A percentile compares a stretch with the other conserved stretches of the same genome.
These are phyloP conservation scores for Aspergillus pseudotamarii DNA, from an alignment of 2,329 filamentous ascomycete genomes.

Conservation along the genomic window DNA sequence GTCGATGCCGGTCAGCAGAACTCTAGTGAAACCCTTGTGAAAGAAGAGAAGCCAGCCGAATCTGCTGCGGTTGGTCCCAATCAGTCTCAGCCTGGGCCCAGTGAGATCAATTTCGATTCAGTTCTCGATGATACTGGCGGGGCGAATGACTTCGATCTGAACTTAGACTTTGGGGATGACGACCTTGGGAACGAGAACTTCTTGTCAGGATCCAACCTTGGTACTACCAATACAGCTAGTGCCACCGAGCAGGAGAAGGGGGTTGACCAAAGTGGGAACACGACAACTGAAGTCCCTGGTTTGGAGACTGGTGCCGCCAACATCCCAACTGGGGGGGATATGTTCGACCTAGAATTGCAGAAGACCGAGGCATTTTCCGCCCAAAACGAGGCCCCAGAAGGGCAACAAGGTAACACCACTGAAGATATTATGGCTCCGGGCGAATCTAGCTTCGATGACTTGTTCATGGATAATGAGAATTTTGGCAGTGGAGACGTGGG, in stretches of 20 bases:
- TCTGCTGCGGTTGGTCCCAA: slow-evolving; percentile 14
- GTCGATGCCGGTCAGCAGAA: slow-evolving; percentile 16
- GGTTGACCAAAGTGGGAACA: slow-evolving; percentile 21
- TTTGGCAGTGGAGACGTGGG: slow-evolving; percentile 34
- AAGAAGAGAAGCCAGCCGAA: slow-evolving; percentile 28
- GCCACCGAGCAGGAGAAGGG: slow-evolving; percentile 19
- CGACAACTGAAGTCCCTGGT: slow-evolving; percentile 33
- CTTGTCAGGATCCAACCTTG: slow-evolving; percentile 38
- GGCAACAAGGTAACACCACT: slow-evolving; percentile 24
- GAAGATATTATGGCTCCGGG: slow-evolving; percentile 43
- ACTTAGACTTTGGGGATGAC: slow-evolving; percentile 44
- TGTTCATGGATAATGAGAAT: slow-evolving; percentile 46
- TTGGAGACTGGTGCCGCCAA: slow-evolving; percentile 35
- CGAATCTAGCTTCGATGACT: slow-evolving; percentile 49
- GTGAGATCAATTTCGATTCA: slow-evolving; percentile 46
- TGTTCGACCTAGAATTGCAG: slow-evolving; percentile 42
- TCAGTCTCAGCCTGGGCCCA: slow-evolving; percentile 29
- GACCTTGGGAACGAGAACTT: slow-evolving; percentile 42
- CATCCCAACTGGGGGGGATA: slow-evolving; percentile 34
- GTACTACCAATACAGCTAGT: slow-evolving; percentile 20
- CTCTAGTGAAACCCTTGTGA: slow-evolving; percentile 21
- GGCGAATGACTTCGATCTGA: slow-evolving; percentile 41
- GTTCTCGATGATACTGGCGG: slow-evolving; percentile 39
- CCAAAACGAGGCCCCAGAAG: slow-evolving; percentile 21
- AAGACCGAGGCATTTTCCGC: slow-evolving; percentile 29